Base-by-base conservation (phyloP, 1,284 basidiomycete genomes). In the Cutaneotrichosporon daszewskae region DNA sequence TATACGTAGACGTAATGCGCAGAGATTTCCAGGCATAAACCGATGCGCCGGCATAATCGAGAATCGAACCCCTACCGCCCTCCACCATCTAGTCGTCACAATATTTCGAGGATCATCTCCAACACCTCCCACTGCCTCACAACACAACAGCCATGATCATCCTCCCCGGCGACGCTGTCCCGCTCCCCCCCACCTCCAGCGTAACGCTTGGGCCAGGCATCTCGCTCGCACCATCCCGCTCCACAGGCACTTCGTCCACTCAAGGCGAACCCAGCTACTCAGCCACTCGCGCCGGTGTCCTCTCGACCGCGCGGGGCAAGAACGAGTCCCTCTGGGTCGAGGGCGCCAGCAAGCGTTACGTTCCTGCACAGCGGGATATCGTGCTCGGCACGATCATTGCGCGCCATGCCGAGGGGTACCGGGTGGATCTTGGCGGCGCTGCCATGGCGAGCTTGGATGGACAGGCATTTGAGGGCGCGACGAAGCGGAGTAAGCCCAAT, bases 401-500 rank as follows among this genome's bases (percentile, higher is more conserved):
- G 6, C 62, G 73, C 3, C 71, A 74, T 43, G 71, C 72, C 0
- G 75, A 76, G 47, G 74, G 74, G 6, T 76, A 73, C 54, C 53
- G 73, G 23, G 74, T 76, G 23, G 75, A 76, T 51, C 65, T 76
- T n/a, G 75, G 75, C 0, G 61, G 66, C 4, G 59, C 73, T 4
- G 72, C 74, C 40, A 66, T 68, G 49, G 74, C 75, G 2, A 54
- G 57, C 11, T 53, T 76, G 10, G 73, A 75, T 48, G 73, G 66
- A n/a, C 55, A 75, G n/a, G 74, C 75, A 3, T 76, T 76, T 44
- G 75, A 76, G 51, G 72, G 73, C 14, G 75, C 75, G 3, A 75
- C 74, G 2, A 76, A 76, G 59, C 55, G 75, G 32, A 74, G 71
- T 45, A 74, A 74, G 50, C 75, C 75, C 14, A 74, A 75, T 51